Conservation (phyloP, 2,329 filamentous ascomycete genomes). For the Cordyceps cicadae region DNA sequence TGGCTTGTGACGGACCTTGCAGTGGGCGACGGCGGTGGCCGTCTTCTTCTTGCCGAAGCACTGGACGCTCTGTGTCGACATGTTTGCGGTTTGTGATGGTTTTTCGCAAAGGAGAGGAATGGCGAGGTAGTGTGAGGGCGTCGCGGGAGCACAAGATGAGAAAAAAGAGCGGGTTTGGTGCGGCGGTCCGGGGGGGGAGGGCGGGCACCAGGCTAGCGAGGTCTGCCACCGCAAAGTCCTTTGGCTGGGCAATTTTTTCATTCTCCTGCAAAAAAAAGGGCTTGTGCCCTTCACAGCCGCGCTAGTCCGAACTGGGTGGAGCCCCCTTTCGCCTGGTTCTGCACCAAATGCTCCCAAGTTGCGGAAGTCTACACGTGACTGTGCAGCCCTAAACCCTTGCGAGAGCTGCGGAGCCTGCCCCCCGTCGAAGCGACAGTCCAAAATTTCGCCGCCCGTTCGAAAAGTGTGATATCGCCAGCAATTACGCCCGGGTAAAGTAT, state of each 20-base stretch:
- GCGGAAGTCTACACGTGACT: not conserved
- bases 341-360: not conserved
- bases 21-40: constrained; percentile 83
- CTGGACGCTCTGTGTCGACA: constrained; percentile 79
- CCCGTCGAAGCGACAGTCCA: constrained; percentile 1
- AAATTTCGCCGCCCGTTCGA: constrained; percentile 6
- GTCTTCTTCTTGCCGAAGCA: constrained; percentile 99
- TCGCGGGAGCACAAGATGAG: not conserved
- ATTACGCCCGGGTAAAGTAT: constrained; percentile 8
- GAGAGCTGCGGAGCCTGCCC: not conserved
- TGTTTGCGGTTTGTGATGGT: constrained; percentile 24
- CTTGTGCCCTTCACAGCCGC: constrained; percentile 9
- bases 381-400: constrained; percentile 8
- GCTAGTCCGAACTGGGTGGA: not conserved
- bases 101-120: constrained; percentile 8
- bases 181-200: not conserved
- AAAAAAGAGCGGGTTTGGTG: constrained; percentile 14
- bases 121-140: not conserved
- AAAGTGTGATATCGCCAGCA: constrained; percentile 5
- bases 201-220: not conserved
- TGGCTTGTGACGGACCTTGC: constrained; percentile 59
- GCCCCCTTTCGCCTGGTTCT: not conserved
- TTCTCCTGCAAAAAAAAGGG: not conserved
- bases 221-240: not conserved
- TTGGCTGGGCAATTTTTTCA: not conserved